Conservation (phyloP, 2,329 filamentous ascomycete species). For the Claviceps sorghi region DNA sequence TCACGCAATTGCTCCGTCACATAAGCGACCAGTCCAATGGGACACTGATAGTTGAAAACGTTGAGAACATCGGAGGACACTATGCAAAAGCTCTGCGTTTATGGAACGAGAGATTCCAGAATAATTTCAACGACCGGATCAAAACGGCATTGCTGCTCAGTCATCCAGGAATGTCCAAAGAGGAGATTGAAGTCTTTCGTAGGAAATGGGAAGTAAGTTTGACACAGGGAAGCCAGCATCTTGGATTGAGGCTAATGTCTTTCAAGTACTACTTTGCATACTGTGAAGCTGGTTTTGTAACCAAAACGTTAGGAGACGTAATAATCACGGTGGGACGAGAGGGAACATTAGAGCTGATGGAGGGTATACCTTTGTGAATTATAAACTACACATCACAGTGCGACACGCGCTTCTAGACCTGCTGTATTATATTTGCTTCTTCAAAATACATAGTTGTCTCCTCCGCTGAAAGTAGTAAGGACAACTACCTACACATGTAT, state of each 20-base stretch:
- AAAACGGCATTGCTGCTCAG: constrained; percentile 42
- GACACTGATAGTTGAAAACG: constrained; percentile 48
- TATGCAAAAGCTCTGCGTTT: constrained; percentile 54
- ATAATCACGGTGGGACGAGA: constrained; percentile 57
- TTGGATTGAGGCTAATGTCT: constrained; percentile 6
- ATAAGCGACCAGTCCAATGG: constrained; percentile 47
- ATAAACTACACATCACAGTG: not conserved
- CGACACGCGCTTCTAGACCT: not conserved
- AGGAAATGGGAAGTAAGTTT: constrained; percentile 52
- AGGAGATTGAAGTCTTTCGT: constrained; percentile 51
- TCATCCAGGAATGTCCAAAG: constrained; percentile 43
- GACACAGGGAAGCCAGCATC: not conserved
- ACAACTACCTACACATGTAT: not conserved
- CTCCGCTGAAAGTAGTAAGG: not conserved
- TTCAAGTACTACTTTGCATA: constrained; percentile 58
- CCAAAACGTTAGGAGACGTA: constrained; percentile 57
- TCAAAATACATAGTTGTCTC: not conserved
- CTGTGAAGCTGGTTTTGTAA: constrained; percentile 58
- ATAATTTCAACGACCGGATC: constrained; percentile 46
- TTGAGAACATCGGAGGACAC: constrained; percentile 62
- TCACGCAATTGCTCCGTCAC: constrained; percentile 40
- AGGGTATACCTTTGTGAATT: constrained; percentile 46
- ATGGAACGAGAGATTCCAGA: constrained; percentile 53
- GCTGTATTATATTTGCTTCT: not conserved
- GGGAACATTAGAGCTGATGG: constrained; percentile 52